Base-by-base conservation (phyloP, 495 filamentous ascomycete species). In the Pseudomonodictys pantanalensis region DNA sequence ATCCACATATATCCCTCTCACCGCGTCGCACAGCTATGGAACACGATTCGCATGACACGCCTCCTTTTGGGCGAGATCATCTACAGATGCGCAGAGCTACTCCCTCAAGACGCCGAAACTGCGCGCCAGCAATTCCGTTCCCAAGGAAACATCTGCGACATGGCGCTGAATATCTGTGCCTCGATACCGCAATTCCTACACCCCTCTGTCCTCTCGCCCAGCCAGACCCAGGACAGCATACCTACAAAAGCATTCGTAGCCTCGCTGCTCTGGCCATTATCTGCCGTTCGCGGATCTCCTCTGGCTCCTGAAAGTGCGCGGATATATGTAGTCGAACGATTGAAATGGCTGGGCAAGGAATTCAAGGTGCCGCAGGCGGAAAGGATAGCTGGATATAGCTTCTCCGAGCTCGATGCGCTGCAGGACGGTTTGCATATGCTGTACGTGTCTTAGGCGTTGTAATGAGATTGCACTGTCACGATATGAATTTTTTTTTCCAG, bases 251-350 rank as follows among this genome's bases (percentile, higher is more conserved):
- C 43, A 3, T 48, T 6, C 20, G 44, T 23, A 4, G 44, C 54
- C 12, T 58, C 54, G 1, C 9, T 58, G 5, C 54, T 58, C 3
- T 58, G 54, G 54, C 54, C 54, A 3, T 28, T 58, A 30, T 58
- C 44, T 11, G 22, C 54, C 25, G 44, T 58, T 6, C 6, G 44
- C 23, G 44, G 54, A 3, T 24, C 54, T 9, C 9, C 9, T 15
- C 17, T 38, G 18, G 42, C 29, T 11, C 3, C 26, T 7, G 32
- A 48, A 28, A n/a, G 3, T 4, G n/a, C 30, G 22, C 25, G 29
- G 2, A 3, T 10, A 28, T 48, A 48, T 28, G 25, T 28, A 9
- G 20, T 48, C 2, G 44, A 48, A 11, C 25, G 38, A 18, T 41
- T 58, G 42, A 7, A 44, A 17, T 20, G 11, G 8, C 54, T 58